These are phyloP conservation scores for Plenodomus lindquistii DNA, from an alignment of 2,329 filamentous ascomycete genomes.

Conservation along the genomic window DNA sequence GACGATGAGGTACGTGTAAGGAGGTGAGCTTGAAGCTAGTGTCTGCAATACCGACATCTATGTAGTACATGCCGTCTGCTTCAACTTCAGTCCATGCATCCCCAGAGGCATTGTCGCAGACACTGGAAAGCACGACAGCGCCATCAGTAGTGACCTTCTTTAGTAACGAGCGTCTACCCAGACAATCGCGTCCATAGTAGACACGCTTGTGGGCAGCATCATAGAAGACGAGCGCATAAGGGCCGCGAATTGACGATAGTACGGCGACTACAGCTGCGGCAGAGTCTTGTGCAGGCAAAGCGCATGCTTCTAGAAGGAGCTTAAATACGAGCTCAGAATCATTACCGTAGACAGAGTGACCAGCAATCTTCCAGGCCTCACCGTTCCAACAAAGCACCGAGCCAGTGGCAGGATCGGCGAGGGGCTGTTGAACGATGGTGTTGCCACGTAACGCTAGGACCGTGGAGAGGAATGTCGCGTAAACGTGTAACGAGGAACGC, in stretches of 20 bases:
- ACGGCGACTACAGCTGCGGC: slow-evolving; percentile 20
- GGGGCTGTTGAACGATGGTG: slow-evolving; percentile 72
- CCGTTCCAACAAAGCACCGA: slow-evolving; percentile 95
- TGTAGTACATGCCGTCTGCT: slow-evolving; percentile 76
- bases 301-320: slow-evolving; percentile 52
- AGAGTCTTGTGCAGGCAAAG: slow-evolving; percentile 1
- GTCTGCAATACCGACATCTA: slow-evolving; percentile 55
- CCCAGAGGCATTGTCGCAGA: slow-evolving; percentile 42
- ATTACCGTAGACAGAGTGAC: slow-evolving; percentile 67
- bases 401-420: slow-evolving; percentile 59
- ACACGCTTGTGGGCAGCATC: slow-evolving; percentile 65
- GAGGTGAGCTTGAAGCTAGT: slow-evolving; percentile 3
- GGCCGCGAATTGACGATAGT: slow-evolving; percentile 57
- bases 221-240: slow-evolving; percentile 87
- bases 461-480: slow-evolving; percentile 73
- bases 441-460: slow-evolving; percentile 88
- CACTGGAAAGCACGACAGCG: slow-evolving; percentile 37
- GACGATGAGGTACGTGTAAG: slow-evolving; percentile 30
- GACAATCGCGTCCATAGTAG: slow-evolving; percentile 83
- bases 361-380: slow-evolving; percentile 81
- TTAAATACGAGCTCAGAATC: slow-evolving; percentile 74
- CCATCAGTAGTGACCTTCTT: slow-evolving; percentile 55
- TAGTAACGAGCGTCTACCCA: slow-evolving; percentile 84
- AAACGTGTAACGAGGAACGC: slow-evolving; percentile 25
- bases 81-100: slow-evolving; percentile 76